phyloP scores from a whole-genome alignment of 2,329 filamentous ascomycete genomes.

The Claviceps sp. region DNA sequence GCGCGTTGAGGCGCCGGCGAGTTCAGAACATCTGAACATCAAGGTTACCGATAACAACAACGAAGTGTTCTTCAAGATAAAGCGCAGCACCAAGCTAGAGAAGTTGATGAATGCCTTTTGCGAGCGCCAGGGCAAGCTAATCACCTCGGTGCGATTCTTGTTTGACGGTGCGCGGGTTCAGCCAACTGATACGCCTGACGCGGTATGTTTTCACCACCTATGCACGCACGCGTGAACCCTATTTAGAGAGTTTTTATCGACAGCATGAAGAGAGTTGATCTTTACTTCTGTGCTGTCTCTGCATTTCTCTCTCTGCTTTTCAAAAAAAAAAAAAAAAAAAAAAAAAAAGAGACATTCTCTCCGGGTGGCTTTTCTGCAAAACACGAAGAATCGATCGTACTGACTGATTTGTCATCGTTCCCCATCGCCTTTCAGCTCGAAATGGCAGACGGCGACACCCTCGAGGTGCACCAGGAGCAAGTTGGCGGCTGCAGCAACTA shows the following conservation, averaged over 20 bases:
- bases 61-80: slow-evolving; percentile 99
- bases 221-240: too few species aligned
- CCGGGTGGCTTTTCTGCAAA: neutral
- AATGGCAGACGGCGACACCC: slow-evolving; percentile 89
- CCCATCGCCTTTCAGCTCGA: slow-evolving; percentile 52
- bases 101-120: slow-evolving; percentile 99
- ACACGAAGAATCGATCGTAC: neutral
- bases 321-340: too few species aligned
- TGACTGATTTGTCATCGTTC: neutral
- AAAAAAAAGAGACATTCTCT: too few species aligned
- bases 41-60: slow-evolving; percentile 99
- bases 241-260: too few species aligned
- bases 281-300: neutral
- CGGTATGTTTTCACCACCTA: slow-evolving; percentile 44
- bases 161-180: slow-evolving; percentile 94
- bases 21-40: slow-evolving; percentile 86
- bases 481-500: slow-evolving; percentile 54
- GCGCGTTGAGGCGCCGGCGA: slow-evolving; percentile 29
- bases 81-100: slow-evolving; percentile 86
- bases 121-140: slow-evolving; percentile 82
- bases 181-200: slow-evolving; percentile 77
- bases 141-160: slow-evolving; percentile 76
- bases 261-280: neutral
- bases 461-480: slow-evolving; percentile 97
- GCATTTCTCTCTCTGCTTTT: neutral